phyloP scores from a whole-genome alignment of 2,329 filamentous ascomycete species.

The Apiospora saccharicola region DNA sequence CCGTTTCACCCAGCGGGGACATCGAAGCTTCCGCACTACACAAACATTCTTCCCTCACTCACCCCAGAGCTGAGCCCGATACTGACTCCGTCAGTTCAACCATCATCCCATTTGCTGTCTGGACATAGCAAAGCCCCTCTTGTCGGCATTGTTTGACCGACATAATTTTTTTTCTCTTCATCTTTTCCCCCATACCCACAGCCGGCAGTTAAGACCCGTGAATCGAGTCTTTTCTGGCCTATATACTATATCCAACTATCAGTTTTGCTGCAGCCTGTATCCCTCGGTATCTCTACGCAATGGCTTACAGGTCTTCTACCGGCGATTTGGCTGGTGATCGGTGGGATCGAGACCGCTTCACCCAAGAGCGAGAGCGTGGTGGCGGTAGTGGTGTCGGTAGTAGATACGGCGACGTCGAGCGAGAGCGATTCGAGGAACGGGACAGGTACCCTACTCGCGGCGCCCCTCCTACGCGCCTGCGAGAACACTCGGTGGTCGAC shows the following conservation, averaged over 20 bases:
- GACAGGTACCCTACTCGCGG: conserved; percentile 56
- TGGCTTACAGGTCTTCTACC: conserved; percentile 43
- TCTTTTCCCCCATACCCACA: not conserved
- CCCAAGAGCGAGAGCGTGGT: conserved; percentile 52
- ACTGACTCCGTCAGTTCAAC: conserved; percentile 6
- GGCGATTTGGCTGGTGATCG: conserved; percentile 49
- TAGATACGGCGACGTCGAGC: conserved; percentile 53
- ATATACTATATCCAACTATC: conserved; percentile 24
- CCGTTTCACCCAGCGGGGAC: conserved; percentile 11
- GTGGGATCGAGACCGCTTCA: conserved; percentile 65
- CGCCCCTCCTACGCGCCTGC: conserved; percentile 42
- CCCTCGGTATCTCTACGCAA: conserved; percentile 28
- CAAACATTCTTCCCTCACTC: conserved; percentile 8
- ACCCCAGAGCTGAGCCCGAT: not conserved
- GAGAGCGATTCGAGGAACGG: conserved; percentile 61
- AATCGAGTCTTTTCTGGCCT: not conserved
- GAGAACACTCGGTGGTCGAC: conserved; percentile 56
- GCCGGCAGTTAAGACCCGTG: not conserved
- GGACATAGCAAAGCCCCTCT: conserved; percentile 20
- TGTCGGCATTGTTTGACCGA: conserved; percentile 23
- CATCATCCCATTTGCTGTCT: conserved; percentile 11
- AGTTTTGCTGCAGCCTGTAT: conserved; percentile 30
- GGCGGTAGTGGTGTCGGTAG: conserved; percentile 33
- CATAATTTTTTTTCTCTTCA: not conserved
- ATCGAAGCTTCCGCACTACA: not conserved